Evolutionary conservation across 176 grass and related monocot genomes (phyloP), one percentile per base, ranked within the genome.

Genomic region (Secale cereale): DNA sequence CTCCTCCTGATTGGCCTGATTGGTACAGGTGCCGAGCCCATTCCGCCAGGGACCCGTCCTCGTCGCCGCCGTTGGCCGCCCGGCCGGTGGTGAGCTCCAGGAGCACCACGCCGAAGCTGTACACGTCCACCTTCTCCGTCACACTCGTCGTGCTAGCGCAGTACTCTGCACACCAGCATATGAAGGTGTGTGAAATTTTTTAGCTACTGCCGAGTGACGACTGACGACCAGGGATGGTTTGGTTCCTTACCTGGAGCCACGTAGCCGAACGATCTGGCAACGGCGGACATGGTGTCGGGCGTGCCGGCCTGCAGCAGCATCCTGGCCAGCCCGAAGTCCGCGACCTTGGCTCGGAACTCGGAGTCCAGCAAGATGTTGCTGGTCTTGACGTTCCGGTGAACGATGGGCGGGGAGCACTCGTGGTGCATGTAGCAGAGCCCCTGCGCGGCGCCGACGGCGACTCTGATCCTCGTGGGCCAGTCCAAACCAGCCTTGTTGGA

Each of bases 71-170:
- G 74, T 86, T 88, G 28, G 93, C 81, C 81, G 59, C 41, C 65
- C 80, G 79, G 15, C 96, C 93, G 20, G 96, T 95, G 3, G 88
- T 94, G 43, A 99, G 89, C 87, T 99, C 93, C 40, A 99, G 75
- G 15, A 99, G 89, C 39, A 99, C 91, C 10, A 96, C 97, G 45
- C 93, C 97, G 74, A 94, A 99, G 88, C 97, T 99, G 87, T 96
- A 99, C 14, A 94, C 91, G 59, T 96, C 91, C 0, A 94, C 87
- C 46, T 98, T 98, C 86, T 94, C 91, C 23, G 85, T 90, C 29
- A 92, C 61, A 60, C 87, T 92, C 63, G 81, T 91, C 2, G 92
- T 82, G 79, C 92, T 92, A 6, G 59, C 89, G 11, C 88, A n/a
- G n/a, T n/a, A 92, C 83, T 94, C 94, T 94, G 85, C 59, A 70